A percentile compares a stretch with the other conserved stretches of the same genome.
Evolutionary conservation across 2,329 filamentous ascomycete genomes (phyloP).

Genomic region (Nothophaeocryptopus gaeumannii): DNA sequence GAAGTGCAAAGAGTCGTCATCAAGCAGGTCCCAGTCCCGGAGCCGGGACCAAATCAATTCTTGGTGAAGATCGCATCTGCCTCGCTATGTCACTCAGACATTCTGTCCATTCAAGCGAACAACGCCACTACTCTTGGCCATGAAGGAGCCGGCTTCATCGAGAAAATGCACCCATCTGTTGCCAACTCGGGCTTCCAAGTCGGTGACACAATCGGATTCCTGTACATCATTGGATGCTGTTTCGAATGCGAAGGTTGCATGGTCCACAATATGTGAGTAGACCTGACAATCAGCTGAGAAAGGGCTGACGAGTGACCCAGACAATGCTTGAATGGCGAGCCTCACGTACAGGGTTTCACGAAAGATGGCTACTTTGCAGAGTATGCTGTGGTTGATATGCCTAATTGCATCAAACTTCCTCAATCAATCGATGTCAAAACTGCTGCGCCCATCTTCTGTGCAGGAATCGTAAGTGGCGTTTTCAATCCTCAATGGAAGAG

Average conservation of each 20-base stretch:
- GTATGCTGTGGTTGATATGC: slow-evolving; percentile 20
- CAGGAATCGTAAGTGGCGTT: slow-evolving; percentile 12
- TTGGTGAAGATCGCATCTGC: slow-evolving; percentile 19
- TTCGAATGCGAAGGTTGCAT: slow-evolving; percentile 22
- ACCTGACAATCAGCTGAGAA: neutral
- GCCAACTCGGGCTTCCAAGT: slow-evolving; percentile 14
- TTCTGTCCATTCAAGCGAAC: slow-evolving; percentile 16
- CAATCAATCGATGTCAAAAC: slow-evolving; percentile 18
- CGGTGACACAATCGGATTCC: slow-evolving; percentile 19
- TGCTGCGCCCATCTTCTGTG: slow-evolving; percentile 20
- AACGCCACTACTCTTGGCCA: slow-evolving; percentile 16
- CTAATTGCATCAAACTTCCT: slow-evolving; percentile 18
- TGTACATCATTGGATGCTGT: slow-evolving; percentile 22
- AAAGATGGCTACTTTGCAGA: slow-evolving; percentile 23
- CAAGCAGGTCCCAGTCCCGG: slow-evolving; percentile 13
- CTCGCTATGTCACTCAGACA: slow-evolving; percentile 19
- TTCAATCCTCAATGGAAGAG: neutral
- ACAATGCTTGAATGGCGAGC: slow-evolving; percentile 18
- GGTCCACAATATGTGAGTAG: slow-evolving; percentile 11
- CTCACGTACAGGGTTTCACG: slow-evolving; percentile 19
- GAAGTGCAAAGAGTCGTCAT: slow-evolving; percentile 16
- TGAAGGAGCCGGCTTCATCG: slow-evolving; percentile 22
- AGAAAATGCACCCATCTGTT: slow-evolving; percentile 17
- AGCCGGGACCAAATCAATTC: slow-evolving; percentile 18
- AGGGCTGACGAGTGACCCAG: neutral